Evolutionary conservation across 2,329 filamentous ascomycete species (phyloP).

Genomic region (Cryphonectria parasitica): DNA sequence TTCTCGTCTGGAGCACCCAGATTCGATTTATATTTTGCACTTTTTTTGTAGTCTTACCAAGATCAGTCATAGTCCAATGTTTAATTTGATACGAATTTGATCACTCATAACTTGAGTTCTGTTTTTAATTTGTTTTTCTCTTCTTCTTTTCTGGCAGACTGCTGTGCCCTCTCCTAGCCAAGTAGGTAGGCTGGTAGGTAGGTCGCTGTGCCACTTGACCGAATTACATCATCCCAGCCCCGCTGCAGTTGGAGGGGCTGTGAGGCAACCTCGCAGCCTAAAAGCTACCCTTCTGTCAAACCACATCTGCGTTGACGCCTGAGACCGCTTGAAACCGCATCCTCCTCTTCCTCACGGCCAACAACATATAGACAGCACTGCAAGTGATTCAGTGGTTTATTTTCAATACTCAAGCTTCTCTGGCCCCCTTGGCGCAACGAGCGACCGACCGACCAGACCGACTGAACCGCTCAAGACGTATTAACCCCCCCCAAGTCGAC

Average conservation of each 20-base stretch:
- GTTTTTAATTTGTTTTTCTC: neutral
- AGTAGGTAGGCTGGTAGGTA: neutral
- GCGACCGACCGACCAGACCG: neutral
- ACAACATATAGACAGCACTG: neutral
- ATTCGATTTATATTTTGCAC: slow-evolving; percentile 47
- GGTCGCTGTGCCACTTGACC: neutral
- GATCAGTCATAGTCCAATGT: neutral
- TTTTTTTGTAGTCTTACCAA: neutral
- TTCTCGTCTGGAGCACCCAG: slow-evolving; percentile 38
- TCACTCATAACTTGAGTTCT: neutral
- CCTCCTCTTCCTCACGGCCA: neutral
- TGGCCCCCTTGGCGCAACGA: neutral
- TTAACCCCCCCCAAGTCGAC: neutral
- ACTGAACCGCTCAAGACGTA: neutral
- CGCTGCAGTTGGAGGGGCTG: slow-evolving; percentile 25
- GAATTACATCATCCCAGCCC: slow-evolving; percentile 25
- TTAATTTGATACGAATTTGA: slow-evolving; percentile 25
- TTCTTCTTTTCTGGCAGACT: neutral
- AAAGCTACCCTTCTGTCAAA: neutral
- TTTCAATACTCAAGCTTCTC: neutral
- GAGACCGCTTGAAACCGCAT: slow-evolving; percentile 3
- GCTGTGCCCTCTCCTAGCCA: neutral
- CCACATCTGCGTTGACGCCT: slow-evolving; percentile 1
- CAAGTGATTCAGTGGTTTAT: neutral
- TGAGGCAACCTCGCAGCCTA: slow-evolving; percentile 5